phyloP scores from a whole-genome alignment of 73 alveolate species.

The Tetrahymena malaccensis region DNA sequence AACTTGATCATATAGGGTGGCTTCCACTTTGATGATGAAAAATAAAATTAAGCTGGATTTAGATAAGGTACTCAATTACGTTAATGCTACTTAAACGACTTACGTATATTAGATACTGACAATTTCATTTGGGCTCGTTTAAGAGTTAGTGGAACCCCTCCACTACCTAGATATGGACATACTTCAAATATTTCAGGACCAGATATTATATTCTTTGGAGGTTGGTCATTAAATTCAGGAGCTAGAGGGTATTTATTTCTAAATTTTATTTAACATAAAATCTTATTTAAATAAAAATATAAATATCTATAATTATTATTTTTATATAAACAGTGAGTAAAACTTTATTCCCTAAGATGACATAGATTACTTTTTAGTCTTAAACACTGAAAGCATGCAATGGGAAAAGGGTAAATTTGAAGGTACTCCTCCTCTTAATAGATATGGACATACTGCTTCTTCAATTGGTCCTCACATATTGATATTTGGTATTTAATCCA shows the following conservation, averaged over 20 bases:
- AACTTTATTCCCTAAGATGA: slow-evolving; percentile 60
- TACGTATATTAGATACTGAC: slow-evolving; percentile 92
- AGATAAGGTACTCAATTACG: slow-evolving; percentile 83
- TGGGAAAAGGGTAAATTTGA: slow-evolving; percentile 87
- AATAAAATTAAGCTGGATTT: slow-evolving; percentile 61
- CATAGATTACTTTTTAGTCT: slow-evolving; percentile 87
- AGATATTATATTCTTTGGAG: slow-evolving; percentile 95
- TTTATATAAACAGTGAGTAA: neutral
- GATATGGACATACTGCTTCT: slow-evolving; percentile 97
- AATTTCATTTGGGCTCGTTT: slow-evolving; percentile 91
- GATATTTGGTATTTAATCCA: slow-evolving; percentile 65
- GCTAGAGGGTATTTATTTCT: slow-evolving; percentile 54
- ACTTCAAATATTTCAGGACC: slow-evolving; percentile 91
- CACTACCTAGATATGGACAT: slow-evolving; percentile 93
- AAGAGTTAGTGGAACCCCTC: slow-evolving; percentile 97
- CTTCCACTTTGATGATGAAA: slow-evolving; percentile 72
- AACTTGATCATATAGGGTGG: slow-evolving; percentile 79
- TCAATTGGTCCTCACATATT: slow-evolving; percentile 97
- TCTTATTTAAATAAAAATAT: too few species aligned
- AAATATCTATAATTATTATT: too few species aligned
- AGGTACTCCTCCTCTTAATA: slow-evolving; percentile 91
- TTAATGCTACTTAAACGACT: slow-evolving; percentile 92
- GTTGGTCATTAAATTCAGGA: slow-evolving; percentile 89
- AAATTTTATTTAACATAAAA: neutral
- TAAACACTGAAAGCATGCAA: slow-evolving; percentile 80